Evolutionary conservation across 1,139 yeast species (phyloP), one percentile per base, ranked within the genome.

Genomic region (Geotrichum klebahnii): DNA sequence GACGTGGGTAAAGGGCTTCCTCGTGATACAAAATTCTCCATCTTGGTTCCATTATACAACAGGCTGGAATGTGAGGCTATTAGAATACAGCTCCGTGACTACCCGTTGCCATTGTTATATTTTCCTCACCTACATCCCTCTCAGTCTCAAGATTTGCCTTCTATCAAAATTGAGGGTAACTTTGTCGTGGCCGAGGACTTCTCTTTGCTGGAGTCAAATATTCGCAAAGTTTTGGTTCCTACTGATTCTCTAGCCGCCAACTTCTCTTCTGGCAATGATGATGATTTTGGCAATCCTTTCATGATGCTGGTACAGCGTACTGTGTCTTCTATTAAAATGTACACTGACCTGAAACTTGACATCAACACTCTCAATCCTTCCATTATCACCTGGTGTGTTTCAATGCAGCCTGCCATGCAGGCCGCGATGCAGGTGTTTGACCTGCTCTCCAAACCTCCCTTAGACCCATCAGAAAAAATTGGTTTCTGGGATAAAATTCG

Each of bases 1-100:
- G 76, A 80, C 16, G 73, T 84, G 16, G 97, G 97, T 3, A 90
- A 88, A 63, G 95, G 95, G 0, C 77, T 84, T 23, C 97, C 97
- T 0, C 63, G 66, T 49, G 84, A 82, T 55, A 79, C 90, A 0
- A 63, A 71, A 48, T 90, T 81, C 63, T 80, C 94, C 0, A 71
- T 85, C 19, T 65, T 84, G 61, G 61, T 89, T 1, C 97, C 97
- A 0, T 61, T 81, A 49, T 73, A 69, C 64, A 51, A 81, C 22
- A 71, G 75, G 29, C 63, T 83, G 51, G 67, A 67, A 9, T 66
- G 81, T 37, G 70, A 70, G 10, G 85, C 81, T 53, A 63, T 79
- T 36, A 65, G 82, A 31, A 69, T 80, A 58, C 81, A 79, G 55
- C 57, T 82, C 49, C 67, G 88, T 37, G 95, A 85, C 59, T 83